Conservation (phyloP, 257 asterid species). For the Solanum ahanhuiri region DNA sequence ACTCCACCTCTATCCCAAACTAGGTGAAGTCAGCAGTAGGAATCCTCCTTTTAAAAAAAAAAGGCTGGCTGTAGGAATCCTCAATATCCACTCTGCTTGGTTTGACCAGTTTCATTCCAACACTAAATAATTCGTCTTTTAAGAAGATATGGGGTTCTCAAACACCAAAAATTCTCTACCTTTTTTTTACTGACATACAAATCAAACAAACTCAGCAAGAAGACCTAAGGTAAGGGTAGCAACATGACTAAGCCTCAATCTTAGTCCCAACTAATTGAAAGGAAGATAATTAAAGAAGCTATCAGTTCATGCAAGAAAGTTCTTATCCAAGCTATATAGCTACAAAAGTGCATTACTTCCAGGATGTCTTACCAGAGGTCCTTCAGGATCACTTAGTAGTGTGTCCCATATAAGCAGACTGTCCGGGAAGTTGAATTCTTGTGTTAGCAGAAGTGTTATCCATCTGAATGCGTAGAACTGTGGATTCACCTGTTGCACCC, state of each 20-base stretch:
- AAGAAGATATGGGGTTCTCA: not conserved
- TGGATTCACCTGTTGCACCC: constrained; percentile 76
- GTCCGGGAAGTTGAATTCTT: constrained; percentile 82
- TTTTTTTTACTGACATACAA: not conserved
- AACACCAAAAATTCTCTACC: not conserved
- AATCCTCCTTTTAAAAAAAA: not conserved
- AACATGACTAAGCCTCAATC: not conserved
- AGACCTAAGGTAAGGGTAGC: not conserved
- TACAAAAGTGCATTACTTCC: not conserved
- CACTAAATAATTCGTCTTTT: not conserved
- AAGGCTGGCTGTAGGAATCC: not conserved
- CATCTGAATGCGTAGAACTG: constrained; percentile 98
- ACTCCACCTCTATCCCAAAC: not conserved
- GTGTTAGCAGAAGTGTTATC: constrained; percentile 95
- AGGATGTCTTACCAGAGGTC: constrained; percentile 67
- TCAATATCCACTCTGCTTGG: not conserved
- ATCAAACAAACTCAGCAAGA: not conserved
- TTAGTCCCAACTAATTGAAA: not conserved
- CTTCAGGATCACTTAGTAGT: constrained; percentile 90
- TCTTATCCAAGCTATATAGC: not conserved
- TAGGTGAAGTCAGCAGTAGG: not conserved
- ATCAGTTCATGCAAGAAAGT: not conserved
- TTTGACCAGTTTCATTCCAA: not conserved
- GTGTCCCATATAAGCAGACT: constrained; percentile 86
- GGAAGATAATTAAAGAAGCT: not conserved